Conservation (phyloP, 768 basidiomycete species). For the Amanita pallidorosea region DNA sequence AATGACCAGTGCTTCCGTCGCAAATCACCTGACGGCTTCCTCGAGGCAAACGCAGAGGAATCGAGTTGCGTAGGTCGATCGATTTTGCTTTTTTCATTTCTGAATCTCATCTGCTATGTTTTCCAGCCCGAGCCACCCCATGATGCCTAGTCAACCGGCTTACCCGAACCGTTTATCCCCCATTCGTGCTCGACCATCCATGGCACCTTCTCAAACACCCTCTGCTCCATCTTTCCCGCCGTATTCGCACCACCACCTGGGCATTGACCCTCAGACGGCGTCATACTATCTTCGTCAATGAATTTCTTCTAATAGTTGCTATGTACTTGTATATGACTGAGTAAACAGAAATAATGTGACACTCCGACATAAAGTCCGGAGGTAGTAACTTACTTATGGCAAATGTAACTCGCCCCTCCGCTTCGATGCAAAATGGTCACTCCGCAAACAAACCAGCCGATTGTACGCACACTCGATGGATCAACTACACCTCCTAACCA, state of each 20-base stretch:
- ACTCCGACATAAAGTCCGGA: not conserved
- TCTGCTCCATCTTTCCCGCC: not conserved
- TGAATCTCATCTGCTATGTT: not conserved
- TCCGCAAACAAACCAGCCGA: constrained; percentile 18
- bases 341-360: not conserved
- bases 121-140: not conserved
- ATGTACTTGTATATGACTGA: not conserved
- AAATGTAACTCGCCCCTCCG: constrained; percentile 5
- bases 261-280: not conserved
- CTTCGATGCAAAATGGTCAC: constrained; percentile 10
- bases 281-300: not conserved
- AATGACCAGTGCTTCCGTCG: not conserved
- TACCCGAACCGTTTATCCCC: not conserved
- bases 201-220: not conserved
- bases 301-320: not conserved
- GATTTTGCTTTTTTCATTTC: not conserved
- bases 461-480: constrained; percentile 15
- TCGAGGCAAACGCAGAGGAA: not conserved
- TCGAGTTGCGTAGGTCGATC: not conserved
- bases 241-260: not conserved
- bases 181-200: not conserved
- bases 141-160: not conserved
- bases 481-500: constrained; percentile 11
- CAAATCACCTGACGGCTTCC: not conserved
- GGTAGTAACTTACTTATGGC: not conserved